These are phyloP conservation scores for Mycena indigotica DNA, from an alignment of 768 basidiomycete species.

Conservation along the genomic window DNA sequence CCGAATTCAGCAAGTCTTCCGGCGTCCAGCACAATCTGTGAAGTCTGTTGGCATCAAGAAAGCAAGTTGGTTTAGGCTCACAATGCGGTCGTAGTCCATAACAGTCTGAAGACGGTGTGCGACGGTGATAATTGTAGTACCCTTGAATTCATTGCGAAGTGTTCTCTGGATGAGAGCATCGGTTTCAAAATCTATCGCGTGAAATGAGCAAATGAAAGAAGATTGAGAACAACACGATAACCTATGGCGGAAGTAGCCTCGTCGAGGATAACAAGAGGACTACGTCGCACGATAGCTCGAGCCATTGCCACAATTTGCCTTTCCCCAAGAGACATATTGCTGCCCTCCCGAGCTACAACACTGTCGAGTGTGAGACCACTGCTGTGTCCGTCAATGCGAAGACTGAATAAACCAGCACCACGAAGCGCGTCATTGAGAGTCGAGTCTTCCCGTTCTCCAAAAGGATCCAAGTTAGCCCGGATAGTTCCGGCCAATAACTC, in stretches of 20 bases:
- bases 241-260: constrained; percentile 56
- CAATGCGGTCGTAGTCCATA: constrained; percentile 64
- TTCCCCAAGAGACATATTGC: constrained; percentile 60
- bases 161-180: constrained; percentile 60
- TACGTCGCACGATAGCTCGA: constrained; percentile 57
- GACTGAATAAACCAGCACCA: constrained; percentile 47
- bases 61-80: constrained; percentile 28
- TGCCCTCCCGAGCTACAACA: constrained; percentile 43
- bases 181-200: constrained; percentile 51
- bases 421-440: constrained; percentile 50
- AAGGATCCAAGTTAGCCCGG: constrained; percentile 64
- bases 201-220: neutral
- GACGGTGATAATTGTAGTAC: constrained; percentile 56
- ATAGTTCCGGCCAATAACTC: constrained; percentile 59
- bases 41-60: neutral
- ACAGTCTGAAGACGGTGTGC: constrained; percentile 62
- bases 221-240: neutral
- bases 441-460: constrained; percentile 55
- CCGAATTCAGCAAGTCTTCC: constrained; percentile 45
- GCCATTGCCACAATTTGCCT: constrained; percentile 63
- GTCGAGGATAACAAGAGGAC: constrained; percentile 60
- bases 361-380: constrained; percentile 47
- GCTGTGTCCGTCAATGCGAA: constrained; percentile 37
- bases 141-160: constrained; percentile 46
- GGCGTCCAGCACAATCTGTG: constrained; percentile 1